These are phyloP conservation scores for Lactarius deliciosus DNA, from an alignment of 768 basidiomycete genomes.

Conservation along the genomic window DNA sequence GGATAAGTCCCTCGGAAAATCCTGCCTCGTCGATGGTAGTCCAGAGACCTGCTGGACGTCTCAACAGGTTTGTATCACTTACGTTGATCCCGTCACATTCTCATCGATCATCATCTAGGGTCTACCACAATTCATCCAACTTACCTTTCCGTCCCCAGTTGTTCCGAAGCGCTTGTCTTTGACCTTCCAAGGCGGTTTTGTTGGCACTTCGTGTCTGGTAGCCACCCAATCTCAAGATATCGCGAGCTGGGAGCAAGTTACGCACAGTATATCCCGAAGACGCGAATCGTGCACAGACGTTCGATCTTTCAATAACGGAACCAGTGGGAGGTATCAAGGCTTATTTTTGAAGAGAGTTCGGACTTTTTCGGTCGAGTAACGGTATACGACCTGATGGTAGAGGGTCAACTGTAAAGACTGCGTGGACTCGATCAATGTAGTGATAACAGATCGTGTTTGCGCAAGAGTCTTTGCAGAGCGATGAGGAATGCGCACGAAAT, in stretches of 20 bases:
- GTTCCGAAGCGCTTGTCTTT: slow-evolving; percentile 54
- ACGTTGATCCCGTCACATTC: not conserved
- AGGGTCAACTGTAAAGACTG: slow-evolving; percentile 20
- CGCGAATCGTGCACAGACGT: slow-evolving; percentile 69
- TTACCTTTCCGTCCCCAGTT: slow-evolving; percentile 56
- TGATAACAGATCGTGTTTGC: not conserved
- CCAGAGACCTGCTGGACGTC: slow-evolving; percentile 31
- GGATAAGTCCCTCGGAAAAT: slow-evolving; percentile 34
- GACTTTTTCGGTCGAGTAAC: slow-evolving; percentile 84
- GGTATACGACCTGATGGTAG: slow-evolving; percentile 56
- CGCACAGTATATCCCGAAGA: slow-evolving; percentile 75
- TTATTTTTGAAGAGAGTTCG: slow-evolving; percentile 78
- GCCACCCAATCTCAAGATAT: slow-evolving; percentile 38
- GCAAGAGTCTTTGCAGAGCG: not conserved
- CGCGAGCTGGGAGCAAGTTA: slow-evolving; percentile 49
- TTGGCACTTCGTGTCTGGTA: slow-evolving; percentile 62
- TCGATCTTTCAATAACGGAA: slow-evolving; percentile 45
- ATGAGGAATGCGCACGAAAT: not conserved
- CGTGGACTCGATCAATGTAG: not conserved
- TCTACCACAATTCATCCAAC: slow-evolving; percentile 71
- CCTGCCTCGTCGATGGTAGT: slow-evolving; percentile 35
- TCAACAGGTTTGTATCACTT: slow-evolving; percentile 23
- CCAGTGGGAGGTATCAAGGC: slow-evolving; percentile 49
- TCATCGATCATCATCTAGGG: slow-evolving; percentile 47
- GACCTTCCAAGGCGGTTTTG: slow-evolving; percentile 88